Percentiles rank a stretch among this genome's conserved stretches.
phyloP scores from a whole-genome alignment of 83 land plant genomes.

The Thuja plicata region DNA sequence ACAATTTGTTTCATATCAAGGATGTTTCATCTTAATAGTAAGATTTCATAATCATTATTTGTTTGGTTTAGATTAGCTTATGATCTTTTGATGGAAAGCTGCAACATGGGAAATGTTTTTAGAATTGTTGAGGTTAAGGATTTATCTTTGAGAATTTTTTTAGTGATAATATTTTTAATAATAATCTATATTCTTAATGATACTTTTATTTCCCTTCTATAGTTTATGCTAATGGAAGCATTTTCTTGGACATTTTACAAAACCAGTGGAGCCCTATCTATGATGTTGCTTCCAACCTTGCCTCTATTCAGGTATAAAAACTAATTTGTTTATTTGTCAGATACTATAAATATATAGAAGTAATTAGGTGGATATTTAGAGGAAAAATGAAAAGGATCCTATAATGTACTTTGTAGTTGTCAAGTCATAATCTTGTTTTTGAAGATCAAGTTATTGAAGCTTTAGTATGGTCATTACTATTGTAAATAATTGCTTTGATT shows the following conservation, averaged over 20 bases:
- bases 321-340: too few relatives aligned
- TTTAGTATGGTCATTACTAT: too few relatives aligned
- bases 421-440: background rate
- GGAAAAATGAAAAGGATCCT: background rate
- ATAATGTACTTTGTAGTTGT: background rate
- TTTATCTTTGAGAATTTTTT: background rate
- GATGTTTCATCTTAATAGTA: conserved; percentile 87
- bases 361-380: background rate
- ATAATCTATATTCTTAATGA: background rate
- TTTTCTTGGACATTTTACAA: conserved; percentile 50
- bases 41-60: conserved; percentile 13
- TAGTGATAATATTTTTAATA: background rate
- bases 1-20: conserved; percentile 52
- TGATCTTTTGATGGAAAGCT: background rate
- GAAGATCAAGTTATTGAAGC: background rate
- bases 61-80: background rate
- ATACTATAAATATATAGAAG: background rate
- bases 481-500: too few relatives aligned
- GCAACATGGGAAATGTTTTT: background rate
- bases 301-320: too few relatives aligned
- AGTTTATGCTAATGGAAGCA: conserved; percentile 84
- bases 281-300: too few relatives aligned
- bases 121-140: background rate
- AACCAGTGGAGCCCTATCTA: too few relatives aligned
- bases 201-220: background rate